Conservation (phyloP, 1,284 basidiomycete species). For the Tausonia pullulans region DNA sequence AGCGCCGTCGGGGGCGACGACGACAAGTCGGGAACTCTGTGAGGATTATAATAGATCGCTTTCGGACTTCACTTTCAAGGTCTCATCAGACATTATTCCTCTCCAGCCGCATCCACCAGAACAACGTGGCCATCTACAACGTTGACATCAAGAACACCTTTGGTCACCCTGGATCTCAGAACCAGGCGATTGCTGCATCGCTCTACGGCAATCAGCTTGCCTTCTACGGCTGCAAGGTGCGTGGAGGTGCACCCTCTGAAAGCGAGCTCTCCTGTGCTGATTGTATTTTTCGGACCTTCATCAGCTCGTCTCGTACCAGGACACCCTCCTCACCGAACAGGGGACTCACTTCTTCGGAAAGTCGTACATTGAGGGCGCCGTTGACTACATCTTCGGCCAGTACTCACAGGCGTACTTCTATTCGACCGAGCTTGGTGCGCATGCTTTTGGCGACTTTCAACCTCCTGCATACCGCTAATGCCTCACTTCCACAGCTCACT, state of each 20-base stretch:
- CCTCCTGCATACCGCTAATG: not conserved
- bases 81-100: too few species aligned
- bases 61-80: too few species aligned
- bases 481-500: not conserved
- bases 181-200: not conserved
- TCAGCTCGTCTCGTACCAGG: too few species aligned
- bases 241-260: not conserved
- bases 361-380: not conserved
- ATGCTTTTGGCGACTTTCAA: not conserved
- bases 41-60: not conserved
- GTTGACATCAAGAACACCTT: not conserved
- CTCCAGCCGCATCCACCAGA: not conserved
- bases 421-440: not conserved
- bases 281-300: too few species aligned
- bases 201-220: not conserved
- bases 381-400: conserved; percentile 1
- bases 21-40: not conserved
- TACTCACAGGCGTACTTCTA: not conserved
- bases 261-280: too few species aligned
- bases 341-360: not conserved
- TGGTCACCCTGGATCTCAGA: not conserved
- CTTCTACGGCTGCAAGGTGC: not conserved
- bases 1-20: not conserved
- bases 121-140: not conserved
- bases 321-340: not conserved